A percentile compares a stretch with the other conserved stretches of the same genome.
These are phyloP conservation scores for Takashimella koratensis DNA, from an alignment of 1,284 basidiomycete genomes.

Conservation along the genomic window DNA sequence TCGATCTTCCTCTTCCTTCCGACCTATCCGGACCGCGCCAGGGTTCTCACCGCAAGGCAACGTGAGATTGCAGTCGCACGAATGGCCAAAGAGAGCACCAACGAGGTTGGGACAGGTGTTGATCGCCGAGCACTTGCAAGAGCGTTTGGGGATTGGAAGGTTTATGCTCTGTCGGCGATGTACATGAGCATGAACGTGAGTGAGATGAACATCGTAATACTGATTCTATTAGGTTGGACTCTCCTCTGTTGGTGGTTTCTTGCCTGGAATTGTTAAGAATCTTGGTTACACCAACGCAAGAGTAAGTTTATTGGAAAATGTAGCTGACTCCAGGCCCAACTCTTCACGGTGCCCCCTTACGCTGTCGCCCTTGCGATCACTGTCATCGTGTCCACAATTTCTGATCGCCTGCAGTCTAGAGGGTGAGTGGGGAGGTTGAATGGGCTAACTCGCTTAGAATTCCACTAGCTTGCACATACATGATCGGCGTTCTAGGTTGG, in stretches of 20 bases:
- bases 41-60: slow-evolving; percentile 63
- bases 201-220: not conserved
- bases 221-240: too few relatives aligned
- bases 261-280: slow-evolving; percentile 71
- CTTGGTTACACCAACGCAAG: slow-evolving; percentile 52
- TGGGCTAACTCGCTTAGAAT: not conserved
- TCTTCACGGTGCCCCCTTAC: slow-evolving; percentile 71
- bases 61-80: slow-evolving; percentile 65
- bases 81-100: slow-evolving; percentile 63
- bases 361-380: slow-evolving; percentile 60
- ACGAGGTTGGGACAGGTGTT: slow-evolving; percentile 51
- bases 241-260: too few relatives aligned
- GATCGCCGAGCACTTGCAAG: slow-evolving; percentile 51
- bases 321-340: slow-evolving; percentile 54
- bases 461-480: slow-evolving; percentile 43
- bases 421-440: not conserved
- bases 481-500: slow-evolving; percentile 48
- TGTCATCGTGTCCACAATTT: not conserved
- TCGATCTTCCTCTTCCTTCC: slow-evolving; percentile 62
- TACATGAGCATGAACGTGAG: slow-evolving; percentile 54
- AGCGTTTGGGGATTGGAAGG: slow-evolving; percentile 59
- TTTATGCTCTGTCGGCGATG: slow-evolving; percentile 55
- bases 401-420: not conserved
- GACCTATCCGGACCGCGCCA: slow-evolving; percentile 67
- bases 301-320: too few relatives aligned